These are phyloP conservation scores for Echinochloa phyllopogon DNA, from an alignment of 176 grass and related monocot species.

Conservation along the genomic window DNA sequence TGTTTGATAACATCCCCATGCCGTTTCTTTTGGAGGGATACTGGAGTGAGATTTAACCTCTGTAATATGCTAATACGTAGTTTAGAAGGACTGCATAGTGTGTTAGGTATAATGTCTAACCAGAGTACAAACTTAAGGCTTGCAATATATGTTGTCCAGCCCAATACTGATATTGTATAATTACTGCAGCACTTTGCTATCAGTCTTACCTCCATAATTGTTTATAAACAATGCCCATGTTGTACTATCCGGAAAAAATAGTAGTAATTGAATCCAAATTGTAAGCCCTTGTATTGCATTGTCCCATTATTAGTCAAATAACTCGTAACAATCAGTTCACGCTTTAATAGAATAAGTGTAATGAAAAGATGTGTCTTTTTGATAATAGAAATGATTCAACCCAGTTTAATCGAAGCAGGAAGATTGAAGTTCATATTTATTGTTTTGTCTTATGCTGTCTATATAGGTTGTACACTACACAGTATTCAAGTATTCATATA, in stretches of 20 bases:
- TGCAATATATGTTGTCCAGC: no score
- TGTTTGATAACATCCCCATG: background rate
- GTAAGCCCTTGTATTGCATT: background rate
- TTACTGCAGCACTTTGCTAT: background rate
- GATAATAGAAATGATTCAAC: background rate
- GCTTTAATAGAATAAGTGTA: background rate
- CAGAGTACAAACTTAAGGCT: no score
- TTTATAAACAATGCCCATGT: background rate
- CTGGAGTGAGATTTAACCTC: background rate
- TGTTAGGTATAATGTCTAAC: no score
- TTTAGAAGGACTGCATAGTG: background rate
- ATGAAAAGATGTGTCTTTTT: background rate
- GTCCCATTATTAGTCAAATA: background rate
- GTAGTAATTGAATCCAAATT: background rate
- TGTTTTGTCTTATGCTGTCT: background rate
- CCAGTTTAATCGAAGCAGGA: background rate
- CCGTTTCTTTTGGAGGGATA: background rate
- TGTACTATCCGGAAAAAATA: background rate
- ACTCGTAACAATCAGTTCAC: background rate
- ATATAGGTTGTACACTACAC: background rate
- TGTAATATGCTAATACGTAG: background rate
- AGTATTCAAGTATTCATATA: background rate
- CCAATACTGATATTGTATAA: no score
- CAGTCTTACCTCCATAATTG: background rate
- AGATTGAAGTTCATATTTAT: background rate